A percentile compares a stretch with the other conserved stretches of the same genome.
Evolutionary conservation across 1,284 basidiomycete genomes (phyloP).

Genomic region (Volvariella surrecta): DNA sequence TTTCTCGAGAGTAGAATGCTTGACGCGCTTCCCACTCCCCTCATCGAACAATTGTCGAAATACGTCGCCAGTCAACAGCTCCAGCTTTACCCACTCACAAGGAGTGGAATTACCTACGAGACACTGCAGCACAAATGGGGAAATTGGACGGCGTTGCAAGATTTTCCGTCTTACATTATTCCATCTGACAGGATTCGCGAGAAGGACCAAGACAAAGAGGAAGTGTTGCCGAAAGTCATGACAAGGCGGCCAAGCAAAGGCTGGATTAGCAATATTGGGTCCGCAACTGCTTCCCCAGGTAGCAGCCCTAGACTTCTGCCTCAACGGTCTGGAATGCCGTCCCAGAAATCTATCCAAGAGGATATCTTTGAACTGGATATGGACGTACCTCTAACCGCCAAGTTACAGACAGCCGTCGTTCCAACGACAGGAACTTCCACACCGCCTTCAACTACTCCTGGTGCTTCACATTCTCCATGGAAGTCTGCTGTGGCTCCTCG

Average conservation of each 20-base stretch:
- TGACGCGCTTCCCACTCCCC: constrained; percentile 61
- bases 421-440: too few relatives aligned
- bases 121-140: constrained; percentile 57
- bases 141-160: constrained; percentile 76
- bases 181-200: constrained; percentile 16
- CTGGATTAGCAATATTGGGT: too few relatives aligned
- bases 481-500: constrained; percentile 29
- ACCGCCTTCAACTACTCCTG: constrained; percentile 11
- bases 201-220: background rate
- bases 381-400: background rate
- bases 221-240: background rate
- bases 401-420: constrained; percentile 9
- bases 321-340: too few relatives aligned
- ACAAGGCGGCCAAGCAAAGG: too few relatives aligned
- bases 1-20: constrained; percentile 79
- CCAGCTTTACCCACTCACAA: constrained; percentile 57
- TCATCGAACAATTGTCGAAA: constrained; percentile 61
- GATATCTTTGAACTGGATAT: too few relatives aligned
- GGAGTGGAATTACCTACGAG: constrained; percentile 49
- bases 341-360: too few relatives aligned
- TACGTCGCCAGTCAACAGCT: constrained; percentile 60
- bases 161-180: constrained; percentile 66
- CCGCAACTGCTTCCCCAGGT: too few relatives aligned
- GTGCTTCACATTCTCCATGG: constrained; percentile 22
- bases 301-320: too few relatives aligned